Conservation (phyloP, 371 early-diverging fungal genomes). For the Syncephalastrum racemosum region DNA sequence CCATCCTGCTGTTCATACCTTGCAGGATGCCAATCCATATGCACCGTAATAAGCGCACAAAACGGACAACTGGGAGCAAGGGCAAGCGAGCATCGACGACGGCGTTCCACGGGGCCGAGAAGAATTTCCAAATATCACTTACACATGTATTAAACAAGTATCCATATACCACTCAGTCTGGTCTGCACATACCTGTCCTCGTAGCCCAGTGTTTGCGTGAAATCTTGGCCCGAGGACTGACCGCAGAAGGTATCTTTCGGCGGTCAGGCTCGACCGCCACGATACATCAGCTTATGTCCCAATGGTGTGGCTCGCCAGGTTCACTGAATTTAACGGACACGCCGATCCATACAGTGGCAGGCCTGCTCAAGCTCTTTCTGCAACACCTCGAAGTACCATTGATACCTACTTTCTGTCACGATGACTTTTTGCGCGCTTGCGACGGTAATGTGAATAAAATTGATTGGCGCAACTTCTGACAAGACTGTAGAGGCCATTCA, state of each 20-base stretch:
- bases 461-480: neutral
- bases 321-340: constrained; percentile 7
- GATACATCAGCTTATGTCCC: constrained; percentile 25
- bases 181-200: too few relatives aligned
- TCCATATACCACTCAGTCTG: too few relatives aligned
- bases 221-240: constrained; percentile 16
- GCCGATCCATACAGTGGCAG: constrained; percentile 35
- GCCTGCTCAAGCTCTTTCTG: constrained; percentile 56
- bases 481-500: neutral
- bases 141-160: too few relatives aligned
- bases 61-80: too few relatives aligned
- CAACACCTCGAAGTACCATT: constrained; percentile 57
- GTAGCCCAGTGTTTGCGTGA: too few relatives aligned
- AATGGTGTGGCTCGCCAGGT: neutral
- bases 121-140: too few relatives aligned
- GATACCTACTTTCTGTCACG: constrained; percentile 47
- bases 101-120: too few relatives aligned
- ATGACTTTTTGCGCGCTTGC: constrained; percentile 43
- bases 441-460: neutral
- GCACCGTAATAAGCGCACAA: too few relatives aligned
- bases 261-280: constrained; percentile 27
- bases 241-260: constrained; percentile 32
- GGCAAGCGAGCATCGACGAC: too few relatives aligned
- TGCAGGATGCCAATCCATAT: too few relatives aligned
- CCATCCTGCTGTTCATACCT: too few relatives aligned